phyloP scores from a whole-genome alignment of 1,284 basidiomycete species.

The Ceratobasidium sp. region DNA sequence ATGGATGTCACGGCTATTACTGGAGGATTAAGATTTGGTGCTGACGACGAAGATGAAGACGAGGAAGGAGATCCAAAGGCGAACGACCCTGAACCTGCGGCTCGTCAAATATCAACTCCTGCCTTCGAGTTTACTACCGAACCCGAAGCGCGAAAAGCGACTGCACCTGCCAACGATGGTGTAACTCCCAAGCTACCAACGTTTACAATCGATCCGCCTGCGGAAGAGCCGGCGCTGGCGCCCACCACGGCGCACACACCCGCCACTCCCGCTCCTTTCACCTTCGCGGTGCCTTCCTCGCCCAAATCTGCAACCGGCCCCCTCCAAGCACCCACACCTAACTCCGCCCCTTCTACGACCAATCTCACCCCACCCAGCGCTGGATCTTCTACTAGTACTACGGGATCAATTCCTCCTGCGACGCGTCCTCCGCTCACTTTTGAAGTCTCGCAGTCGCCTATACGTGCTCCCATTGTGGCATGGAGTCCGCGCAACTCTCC shows the following conservation, averaged over 20 bases:
- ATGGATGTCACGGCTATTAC: conserved; percentile 36
- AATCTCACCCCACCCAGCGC: not conserved
- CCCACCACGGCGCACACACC: not conserved
- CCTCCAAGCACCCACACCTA: not conserved
- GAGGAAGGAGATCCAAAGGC: not conserved
- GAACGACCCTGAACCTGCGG: not conserved
- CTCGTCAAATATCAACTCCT: not conserved
- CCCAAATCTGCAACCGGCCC: not conserved
- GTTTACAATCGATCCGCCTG: conserved; percentile 21
- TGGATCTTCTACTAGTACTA: not conserved
- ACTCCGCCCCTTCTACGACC: not conserved
- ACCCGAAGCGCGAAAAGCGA: not conserved
- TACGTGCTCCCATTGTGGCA: conserved; percentile 6
- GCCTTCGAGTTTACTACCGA: not conserved
- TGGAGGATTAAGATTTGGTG: conserved; percentile 20
- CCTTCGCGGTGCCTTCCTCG: not conserved
- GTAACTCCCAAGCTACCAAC: not conserved
- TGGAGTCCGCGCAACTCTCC: conserved; percentile 34
- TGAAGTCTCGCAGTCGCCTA: conserved; percentile 9
- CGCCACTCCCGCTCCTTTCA: conserved; percentile 17
- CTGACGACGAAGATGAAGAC: conserved; percentile 18
- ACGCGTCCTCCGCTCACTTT: conserved; percentile 15
- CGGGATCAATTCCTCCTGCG: not conserved
- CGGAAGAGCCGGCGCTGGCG: not conserved
- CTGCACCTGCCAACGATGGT: not conserved